Conservation (phyloP, 192 early-diverging fungal species). For the Coemansia aciculifera region DNA sequence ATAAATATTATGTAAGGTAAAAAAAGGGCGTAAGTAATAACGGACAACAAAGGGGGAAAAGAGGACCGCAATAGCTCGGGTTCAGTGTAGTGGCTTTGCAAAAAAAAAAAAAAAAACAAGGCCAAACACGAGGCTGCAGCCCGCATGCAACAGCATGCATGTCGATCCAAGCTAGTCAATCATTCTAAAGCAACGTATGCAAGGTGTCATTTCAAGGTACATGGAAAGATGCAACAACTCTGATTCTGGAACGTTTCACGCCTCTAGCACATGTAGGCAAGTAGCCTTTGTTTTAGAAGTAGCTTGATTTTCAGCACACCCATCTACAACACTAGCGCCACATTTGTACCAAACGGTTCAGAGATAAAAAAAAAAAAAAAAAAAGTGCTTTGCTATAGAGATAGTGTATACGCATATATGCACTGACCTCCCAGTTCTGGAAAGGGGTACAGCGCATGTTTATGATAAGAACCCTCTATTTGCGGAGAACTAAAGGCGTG, state of each 20-base stretch:
- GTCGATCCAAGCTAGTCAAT: constrained; percentile 2
- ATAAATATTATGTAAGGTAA: constrained; percentile 4
- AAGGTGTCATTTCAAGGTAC: background rate
- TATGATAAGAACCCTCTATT: background rate
- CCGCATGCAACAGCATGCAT: background rate
- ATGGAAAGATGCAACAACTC: background rate
- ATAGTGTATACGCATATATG: too few relatives aligned
- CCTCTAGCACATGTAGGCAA: background rate
- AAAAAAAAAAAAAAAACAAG: background rate
- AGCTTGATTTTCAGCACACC: background rate
- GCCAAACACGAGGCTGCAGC: background rate
- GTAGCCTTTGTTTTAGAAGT: background rate
- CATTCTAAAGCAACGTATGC: background rate
- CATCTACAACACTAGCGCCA: background rate
- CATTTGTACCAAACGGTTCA: background rate
- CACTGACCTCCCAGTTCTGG: too few relatives aligned
- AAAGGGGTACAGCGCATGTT: too few relatives aligned
- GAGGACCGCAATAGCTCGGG: background rate
- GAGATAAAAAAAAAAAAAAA: background rate
- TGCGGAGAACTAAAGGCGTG: background rate
- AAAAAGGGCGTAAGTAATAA: background rate
- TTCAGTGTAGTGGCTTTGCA: background rate
- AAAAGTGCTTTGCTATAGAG: too few relatives aligned
- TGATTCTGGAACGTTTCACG: background rate
- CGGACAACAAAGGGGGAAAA: background rate